phyloP scores from a whole-genome alignment of 345 rosid genomes.

The Isatis tinctoria region DNA sequence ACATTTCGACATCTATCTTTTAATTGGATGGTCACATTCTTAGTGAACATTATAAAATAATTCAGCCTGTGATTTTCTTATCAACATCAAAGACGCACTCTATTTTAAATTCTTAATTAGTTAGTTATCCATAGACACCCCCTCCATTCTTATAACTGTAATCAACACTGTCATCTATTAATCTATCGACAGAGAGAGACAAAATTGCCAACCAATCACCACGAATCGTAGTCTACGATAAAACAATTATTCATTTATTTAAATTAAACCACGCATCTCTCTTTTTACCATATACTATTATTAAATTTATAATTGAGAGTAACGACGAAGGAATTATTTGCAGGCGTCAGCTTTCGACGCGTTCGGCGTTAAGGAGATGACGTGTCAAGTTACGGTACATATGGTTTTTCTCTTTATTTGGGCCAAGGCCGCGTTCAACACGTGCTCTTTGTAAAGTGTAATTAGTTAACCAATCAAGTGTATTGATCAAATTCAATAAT shows the following conservation, averaged over 20 bases:
- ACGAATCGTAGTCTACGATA: too few relatives aligned
- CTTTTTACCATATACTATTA: background rate
- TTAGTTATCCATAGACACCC: background rate
- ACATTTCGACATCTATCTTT: constrained; percentile 11
- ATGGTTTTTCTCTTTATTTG: background rate
- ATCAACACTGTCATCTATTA: background rate
- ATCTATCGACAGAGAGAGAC: constrained; percentile 6
- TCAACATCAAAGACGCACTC: background rate
- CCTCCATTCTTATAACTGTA: background rate
- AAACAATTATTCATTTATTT: background rate
- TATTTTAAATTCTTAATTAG: background rate
- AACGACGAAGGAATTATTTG: constrained; percentile 6
- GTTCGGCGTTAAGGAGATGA: constrained; percentile 15
- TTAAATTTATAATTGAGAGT: background rate
- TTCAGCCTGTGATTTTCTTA: background rate
- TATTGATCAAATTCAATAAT: background rate
- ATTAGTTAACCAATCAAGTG: background rate
- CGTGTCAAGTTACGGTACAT: constrained; percentile 23
- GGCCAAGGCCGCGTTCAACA: constrained; percentile 6
- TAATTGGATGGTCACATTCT: constrained; percentile 13
- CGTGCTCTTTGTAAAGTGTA: constrained; percentile 13
- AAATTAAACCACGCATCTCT: background rate
- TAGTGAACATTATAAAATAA: background rate
- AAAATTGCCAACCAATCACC: constrained; percentile 17
- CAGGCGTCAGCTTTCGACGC: constrained; percentile 14